Evolutionary conservation across 495 filamentous ascomycete genomes (phyloP), one percentile per base, ranked within the genome.

Genomic region (Astrocystis sublimbata): DNA sequence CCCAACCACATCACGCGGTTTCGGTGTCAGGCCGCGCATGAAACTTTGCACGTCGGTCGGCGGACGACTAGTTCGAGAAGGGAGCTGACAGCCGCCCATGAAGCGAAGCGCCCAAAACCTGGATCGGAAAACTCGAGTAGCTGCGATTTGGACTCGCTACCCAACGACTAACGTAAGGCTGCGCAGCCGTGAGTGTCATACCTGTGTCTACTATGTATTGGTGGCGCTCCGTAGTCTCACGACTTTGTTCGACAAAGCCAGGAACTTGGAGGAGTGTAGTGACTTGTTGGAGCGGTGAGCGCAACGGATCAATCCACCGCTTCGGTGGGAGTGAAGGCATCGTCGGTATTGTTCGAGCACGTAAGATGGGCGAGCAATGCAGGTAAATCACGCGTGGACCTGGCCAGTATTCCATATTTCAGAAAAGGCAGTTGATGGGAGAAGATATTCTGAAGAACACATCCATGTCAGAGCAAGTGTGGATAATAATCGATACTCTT

Each of bases 261-360:
- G 35, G 35, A 41, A 33, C 57, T 24, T 33, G 51, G 36, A n/a
- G n/a, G n/a, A n/a, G n/a, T n/a, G n/a, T n/a, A n/a, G 36, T 53
- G 58, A 60, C 58, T 15, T 60, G 58, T 50, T 36, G 58, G 36
- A 61, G 58, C 58, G 58, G 58, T 61, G 58, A 61, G 58, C 31
- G n/a, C 47, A 49, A 23, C 15, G 0, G 2, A 23, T 23, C 42
- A 58, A 17, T 42, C 42, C 36, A 49, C 31, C 36, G 31, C 12
- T 43, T 35, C 28, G 9, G 33, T 24, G 36, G 28, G 53, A 53
- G 2, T 53, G 58, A 61, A 45, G 58, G n/a, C 38, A 61, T 61
- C 58, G 35, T 31, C 47, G 45, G 46, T n/a, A 49, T 49, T 15
- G 28, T 49, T 49, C n/a, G n/a, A n/a, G 46, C 26, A 9, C 13